These are phyloP conservation scores for Adansonia grandidieri DNA, from an alignment of 441 rosid species.

Conservation along the genomic window DNA sequence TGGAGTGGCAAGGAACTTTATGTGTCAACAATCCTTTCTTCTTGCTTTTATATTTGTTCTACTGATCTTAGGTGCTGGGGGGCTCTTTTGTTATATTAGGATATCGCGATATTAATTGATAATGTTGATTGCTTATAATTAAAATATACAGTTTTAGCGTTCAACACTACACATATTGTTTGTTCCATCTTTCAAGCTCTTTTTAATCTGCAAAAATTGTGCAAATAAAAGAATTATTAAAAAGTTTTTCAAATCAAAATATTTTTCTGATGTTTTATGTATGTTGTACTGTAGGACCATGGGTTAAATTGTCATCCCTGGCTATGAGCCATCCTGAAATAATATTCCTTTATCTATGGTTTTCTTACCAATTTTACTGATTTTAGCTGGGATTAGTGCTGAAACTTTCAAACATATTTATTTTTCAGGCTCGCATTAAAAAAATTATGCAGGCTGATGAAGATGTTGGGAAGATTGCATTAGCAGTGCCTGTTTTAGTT, in stretches of 20 bases:
- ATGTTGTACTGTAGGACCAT: neutral
- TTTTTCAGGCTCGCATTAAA: slow-evolving; percentile 83
- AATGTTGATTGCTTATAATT: neutral
- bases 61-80: neutral
- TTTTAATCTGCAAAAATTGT: neutral
- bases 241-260: neutral
- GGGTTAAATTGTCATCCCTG: slow-evolving; percentile 1
- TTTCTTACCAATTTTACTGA: neutral
- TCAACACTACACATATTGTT: neutral
- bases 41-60: neutral
- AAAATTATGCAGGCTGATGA: slow-evolving; percentile 99
- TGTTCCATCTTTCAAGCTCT: neutral
- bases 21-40: neutral
- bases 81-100: neutral
- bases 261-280: neutral
- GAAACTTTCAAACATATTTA: slow-evolving; percentile 27
- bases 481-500: slow-evolving; percentile 95
- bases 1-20: too few relatives aligned
- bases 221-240: neutral
- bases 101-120: neutral
- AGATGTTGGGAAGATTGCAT: slow-evolving; percentile 95
- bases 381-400: neutral
- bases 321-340: neutral
- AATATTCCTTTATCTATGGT: neutral
- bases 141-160: neutral